Percentiles rank a stretch among this genome's conserved stretches.
Evolutionary conservation across 2,329 filamentous ascomycete species (phyloP).

Genomic region (Akanthomyces dipterigenus): DNA sequence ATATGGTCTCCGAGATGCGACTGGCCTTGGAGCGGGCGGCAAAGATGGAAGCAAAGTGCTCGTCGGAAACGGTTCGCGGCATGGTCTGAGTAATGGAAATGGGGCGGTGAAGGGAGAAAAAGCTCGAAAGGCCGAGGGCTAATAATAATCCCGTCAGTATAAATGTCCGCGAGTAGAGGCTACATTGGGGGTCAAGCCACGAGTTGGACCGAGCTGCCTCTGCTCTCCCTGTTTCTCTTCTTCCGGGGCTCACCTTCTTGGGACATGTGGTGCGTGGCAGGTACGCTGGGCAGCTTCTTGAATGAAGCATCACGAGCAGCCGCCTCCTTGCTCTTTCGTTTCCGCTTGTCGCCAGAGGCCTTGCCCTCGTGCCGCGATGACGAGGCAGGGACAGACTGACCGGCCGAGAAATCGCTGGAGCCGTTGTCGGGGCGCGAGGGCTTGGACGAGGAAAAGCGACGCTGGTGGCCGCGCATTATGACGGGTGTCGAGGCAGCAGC

Average conservation of each 20-base stretch:
- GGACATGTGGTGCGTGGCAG: constrained; percentile 65
- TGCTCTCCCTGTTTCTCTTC: background rate
- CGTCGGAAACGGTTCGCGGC: constrained; percentile 62
- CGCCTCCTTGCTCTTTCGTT: constrained; percentile 50
- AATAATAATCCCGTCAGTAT: constrained; percentile 16
- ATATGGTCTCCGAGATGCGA: constrained; percentile 56
- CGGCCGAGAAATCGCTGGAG: constrained; percentile 42
- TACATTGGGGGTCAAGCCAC: too few species aligned
- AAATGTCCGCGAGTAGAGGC: background rate
- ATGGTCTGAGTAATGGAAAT: constrained; percentile 82
- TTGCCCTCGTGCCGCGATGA: constrained; percentile 37
- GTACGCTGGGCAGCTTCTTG: constrained; percentile 63
- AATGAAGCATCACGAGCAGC: constrained; percentile 38
- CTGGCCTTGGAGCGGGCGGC: constrained; percentile 43
- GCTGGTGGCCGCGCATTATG: constrained; percentile 39
- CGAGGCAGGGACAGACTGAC: constrained; percentile 43
- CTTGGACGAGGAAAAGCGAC: constrained; percentile 55
- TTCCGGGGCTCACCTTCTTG: constrained; percentile 48
- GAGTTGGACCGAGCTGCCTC: background rate
- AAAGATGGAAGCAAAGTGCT: constrained; percentile 82
- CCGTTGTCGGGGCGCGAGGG: constrained; percentile 55
- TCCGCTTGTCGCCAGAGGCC: constrained; percentile 45
- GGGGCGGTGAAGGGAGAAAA: constrained; percentile 93
- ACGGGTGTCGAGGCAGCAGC: constrained; percentile 27
- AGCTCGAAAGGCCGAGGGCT: constrained; percentile 85